phyloP scores from a whole-genome alignment of 2,329 filamentous ascomycete species.

The Microsporum audouinii region DNA sequence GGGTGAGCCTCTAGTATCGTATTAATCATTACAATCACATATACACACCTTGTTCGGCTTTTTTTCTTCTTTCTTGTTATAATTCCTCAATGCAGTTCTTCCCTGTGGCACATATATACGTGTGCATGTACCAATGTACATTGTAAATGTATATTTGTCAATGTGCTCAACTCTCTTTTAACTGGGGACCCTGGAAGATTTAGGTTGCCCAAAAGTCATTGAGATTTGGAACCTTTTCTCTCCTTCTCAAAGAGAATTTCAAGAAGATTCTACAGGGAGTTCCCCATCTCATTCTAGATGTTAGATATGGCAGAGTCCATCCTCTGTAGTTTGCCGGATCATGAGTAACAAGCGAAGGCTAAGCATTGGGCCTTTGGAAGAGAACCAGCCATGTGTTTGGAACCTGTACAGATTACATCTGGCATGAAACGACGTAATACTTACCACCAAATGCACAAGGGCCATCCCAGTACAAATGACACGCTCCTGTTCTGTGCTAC shows the following conservation, averaged over 20 bases:
- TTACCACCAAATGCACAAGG: background rate
- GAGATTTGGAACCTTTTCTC: background rate
- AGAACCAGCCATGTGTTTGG: background rate
- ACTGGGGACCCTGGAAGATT: background rate
- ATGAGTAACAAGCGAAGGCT: background rate
- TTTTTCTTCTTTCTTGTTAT: background rate
- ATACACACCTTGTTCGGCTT: background rate
- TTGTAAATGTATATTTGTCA: background rate
- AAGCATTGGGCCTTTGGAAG: background rate
- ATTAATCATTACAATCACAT: background rate
- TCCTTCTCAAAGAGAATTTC: background rate
- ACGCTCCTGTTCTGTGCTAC: background rate
- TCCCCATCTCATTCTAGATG: background rate
- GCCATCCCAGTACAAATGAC: background rate
- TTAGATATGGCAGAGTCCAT: background rate
- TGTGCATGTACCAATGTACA: background rate
- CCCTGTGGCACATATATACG: background rate
- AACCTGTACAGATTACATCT: background rate
- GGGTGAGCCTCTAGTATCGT: background rate
- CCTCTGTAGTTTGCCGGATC: background rate
- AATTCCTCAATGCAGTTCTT: background rate
- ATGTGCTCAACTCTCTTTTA: background rate
- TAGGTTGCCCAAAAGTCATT: background rate
- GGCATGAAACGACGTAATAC: background rate
- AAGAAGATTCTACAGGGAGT: background rate